Percentiles rank a stretch among this genome's conserved stretches.
Evolutionary conservation across 2,329 filamentous ascomycete species (phyloP).

Genomic region (Aureobasidium zeae): DNA sequence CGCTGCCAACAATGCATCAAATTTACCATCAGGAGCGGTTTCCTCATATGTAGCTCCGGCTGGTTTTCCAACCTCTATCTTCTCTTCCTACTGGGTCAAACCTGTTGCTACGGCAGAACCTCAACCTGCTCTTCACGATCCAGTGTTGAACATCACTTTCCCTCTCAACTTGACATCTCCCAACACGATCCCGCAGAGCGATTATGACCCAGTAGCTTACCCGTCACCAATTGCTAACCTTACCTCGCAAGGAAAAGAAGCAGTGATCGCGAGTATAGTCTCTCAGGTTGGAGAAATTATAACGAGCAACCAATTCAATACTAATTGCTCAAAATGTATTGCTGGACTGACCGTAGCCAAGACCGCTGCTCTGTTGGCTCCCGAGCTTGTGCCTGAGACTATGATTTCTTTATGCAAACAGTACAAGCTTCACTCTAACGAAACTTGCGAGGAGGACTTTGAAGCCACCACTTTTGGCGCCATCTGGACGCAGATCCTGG

Average conservation of each 20-base stretch:
- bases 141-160: slow-evolving; percentile 43
- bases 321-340: slow-evolving; percentile 47
- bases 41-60: slow-evolving; percentile 35
- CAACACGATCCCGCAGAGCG: slow-evolving; percentile 40
- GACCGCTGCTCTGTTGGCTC: slow-evolving; percentile 41
- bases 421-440: slow-evolving; percentile 39
- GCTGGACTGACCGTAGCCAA: slow-evolving; percentile 44
- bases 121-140: slow-evolving; percentile 47
- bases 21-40: slow-evolving; percentile 12
- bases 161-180: slow-evolving; percentile 48
- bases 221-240: slow-evolving; percentile 41
- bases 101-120: slow-evolving; percentile 40
- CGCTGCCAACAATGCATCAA: slow-evolving; percentile 7
- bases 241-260: slow-evolving; percentile 31
- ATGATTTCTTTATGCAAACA: slow-evolving; percentile 44
- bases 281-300: slow-evolving; percentile 41
- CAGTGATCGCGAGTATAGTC: slow-evolving; percentile 36
- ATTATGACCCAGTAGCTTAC: slow-evolving; percentile 43
- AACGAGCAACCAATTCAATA: slow-evolving; percentile 26
- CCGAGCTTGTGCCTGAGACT: slow-evolving; percentile 40
- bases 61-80: slow-evolving; percentile 44
- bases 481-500: slow-evolving; percentile 50
- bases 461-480: slow-evolving; percentile 42
- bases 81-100: slow-evolving; percentile 42
- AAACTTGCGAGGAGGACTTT: slow-evolving; percentile 42